Evolutionary conservation across 1,284 basidiomycete species (phyloP).

Genomic region (Coriolopsis trogii): DNA sequence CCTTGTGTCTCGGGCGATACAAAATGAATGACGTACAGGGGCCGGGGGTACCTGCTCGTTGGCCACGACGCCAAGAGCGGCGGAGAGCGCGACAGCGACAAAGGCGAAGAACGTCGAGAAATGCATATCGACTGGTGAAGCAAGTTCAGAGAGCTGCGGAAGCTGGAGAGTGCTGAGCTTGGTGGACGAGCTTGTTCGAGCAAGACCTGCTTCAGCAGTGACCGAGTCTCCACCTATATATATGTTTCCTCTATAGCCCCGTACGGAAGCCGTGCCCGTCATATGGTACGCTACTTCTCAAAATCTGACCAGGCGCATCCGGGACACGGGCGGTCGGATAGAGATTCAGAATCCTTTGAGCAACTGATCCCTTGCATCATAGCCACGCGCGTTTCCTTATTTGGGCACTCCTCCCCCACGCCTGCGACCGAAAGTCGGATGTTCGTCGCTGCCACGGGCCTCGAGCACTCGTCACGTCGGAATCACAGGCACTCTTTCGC

Average conservation of each 20-base stretch:
- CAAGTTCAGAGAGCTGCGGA: constrained; percentile 10
- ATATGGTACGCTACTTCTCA: constrained; percentile 16
- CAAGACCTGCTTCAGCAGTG: constrained; percentile 11
- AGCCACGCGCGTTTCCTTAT: constrained; percentile 10
- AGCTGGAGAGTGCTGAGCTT: constrained; percentile 7
- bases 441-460: constrained; percentile 18
- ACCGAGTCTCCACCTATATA: constrained; percentile 11
- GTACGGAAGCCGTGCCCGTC: constrained; percentile 13
- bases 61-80: constrained; percentile 13
- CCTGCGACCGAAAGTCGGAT: constrained; percentile 14
- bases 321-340: neutral
- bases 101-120: constrained; percentile 17
- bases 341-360: neutral
- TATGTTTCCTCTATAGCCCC: constrained; percentile 2
- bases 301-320: constrained; percentile 1
- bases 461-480: constrained; percentile 1
- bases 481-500: too few species aligned
- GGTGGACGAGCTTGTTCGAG: constrained; percentile 13
- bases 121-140: constrained; percentile 14
- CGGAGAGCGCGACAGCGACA: constrained; percentile 13
- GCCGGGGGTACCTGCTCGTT: constrained; percentile 7
- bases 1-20: too few species aligned
- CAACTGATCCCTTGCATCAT: constrained; percentile 16
- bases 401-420: constrained; percentile 13
- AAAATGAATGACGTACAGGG: constrained; percentile 1